Evolutionary conservation across 495 filamentous ascomycete species (phyloP), one percentile per base, ranked within the genome.

Genomic region (Chaetomium tenue): DNA sequence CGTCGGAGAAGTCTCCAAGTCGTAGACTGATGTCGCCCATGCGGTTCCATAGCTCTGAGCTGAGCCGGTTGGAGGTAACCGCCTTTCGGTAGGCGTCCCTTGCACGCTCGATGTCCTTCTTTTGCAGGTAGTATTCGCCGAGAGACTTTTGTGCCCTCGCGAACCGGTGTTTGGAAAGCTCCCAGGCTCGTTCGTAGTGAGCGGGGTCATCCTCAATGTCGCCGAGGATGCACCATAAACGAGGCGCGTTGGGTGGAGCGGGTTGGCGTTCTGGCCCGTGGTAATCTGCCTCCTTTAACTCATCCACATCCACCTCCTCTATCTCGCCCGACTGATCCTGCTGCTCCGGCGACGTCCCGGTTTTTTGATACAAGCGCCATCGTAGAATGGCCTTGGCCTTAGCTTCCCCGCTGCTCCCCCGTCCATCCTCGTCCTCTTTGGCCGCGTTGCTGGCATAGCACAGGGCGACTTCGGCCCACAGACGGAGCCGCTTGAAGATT

Each of bases 401-500:
- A 22, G 88, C 89, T 75, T 97, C 94, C 11, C 76, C 80, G 26
- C 73, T 75, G 33, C 71, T 75, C 3, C 80, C 78, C 5, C 79
- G 74, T 13, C 78, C 80, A 26, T 75, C 77, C 50, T 87, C 82
- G 44, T 95, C 91, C 2, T 88, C 89, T 2, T 85, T 85, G 15
- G 89, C 89, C 0, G 77, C 77, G 62, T 73, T 73, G 42, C 74
- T 78, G 8, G 82, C 82, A 72, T 89, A 91, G 74, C 94, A 99
- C 1, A 99, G 82, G 0, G 95, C 94, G 11, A 90, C 91, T 77
- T 99, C 94, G 12, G 94, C 89, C 93, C 93, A 98, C 77, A 99
- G 88, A 53, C 93, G 87, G 13, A 99, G 81, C 4, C 94, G 84
- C 76, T 96, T 92, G 77, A 97, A 99, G 69, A 99, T 98, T 57